These are phyloP conservation scores for Mortierella sp. DNA, from an alignment of 371 early-diverging fungal genomes.

Conservation along the genomic window DNA sequence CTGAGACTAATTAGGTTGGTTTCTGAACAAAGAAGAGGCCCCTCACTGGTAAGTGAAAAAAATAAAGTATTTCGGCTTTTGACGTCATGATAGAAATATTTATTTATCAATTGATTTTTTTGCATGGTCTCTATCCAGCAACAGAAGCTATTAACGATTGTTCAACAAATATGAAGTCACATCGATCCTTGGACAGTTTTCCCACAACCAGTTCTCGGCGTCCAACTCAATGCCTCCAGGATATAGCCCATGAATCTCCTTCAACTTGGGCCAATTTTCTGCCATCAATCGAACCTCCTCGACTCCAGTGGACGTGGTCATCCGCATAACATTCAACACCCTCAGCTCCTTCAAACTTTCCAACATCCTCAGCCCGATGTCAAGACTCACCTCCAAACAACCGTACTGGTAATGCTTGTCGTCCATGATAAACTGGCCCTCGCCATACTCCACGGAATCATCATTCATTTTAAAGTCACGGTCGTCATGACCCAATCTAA, in stretches of 20 bases:
- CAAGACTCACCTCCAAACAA: neutral
- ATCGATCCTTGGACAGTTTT: neutral
- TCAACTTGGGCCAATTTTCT: neutral
- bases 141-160: no score
- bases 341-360: neutral
- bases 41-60: no score
- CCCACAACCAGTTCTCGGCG: neutral
- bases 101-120: no score
- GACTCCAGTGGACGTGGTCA: neutral
- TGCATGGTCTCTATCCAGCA: no score
- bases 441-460: neutral
- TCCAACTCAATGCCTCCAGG: neutral
- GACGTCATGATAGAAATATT: no score
- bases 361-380: neutral
- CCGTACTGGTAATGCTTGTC: neutral
- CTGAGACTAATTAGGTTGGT: no score
- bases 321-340: neutral
- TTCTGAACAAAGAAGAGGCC: no score
- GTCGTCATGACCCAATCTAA: neutral
- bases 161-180: no score
- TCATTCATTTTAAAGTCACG: neutral
- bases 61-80: no score
- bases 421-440: neutral
- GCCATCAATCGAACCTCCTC: neutral
- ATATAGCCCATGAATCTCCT: neutral